Percentiles rank a stretch among this genome's conserved stretches.
These are phyloP conservation scores for Puya raimondii DNA, from an alignment of 176 grass and related monocot species.

Conservation along the genomic window DNA sequence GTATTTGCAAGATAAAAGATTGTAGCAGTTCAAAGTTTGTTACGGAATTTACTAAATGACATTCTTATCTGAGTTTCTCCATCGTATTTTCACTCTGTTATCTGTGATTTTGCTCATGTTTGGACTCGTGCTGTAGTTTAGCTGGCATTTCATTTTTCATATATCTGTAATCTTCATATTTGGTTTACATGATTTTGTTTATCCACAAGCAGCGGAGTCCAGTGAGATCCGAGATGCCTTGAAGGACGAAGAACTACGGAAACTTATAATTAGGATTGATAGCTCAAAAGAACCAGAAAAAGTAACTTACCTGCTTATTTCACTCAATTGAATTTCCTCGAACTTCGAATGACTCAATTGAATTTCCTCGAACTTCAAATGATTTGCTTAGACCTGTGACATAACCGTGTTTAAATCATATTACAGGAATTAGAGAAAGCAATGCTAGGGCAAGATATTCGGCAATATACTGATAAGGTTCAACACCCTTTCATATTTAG, in stretches of 20 bases:
- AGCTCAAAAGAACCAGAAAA: conserved; percentile 60
- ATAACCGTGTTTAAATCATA: background rate
- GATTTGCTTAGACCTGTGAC: background rate
- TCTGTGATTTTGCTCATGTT: background rate
- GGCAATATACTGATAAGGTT: conserved; percentile 60
- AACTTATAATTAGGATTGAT: conserved; percentile 52
- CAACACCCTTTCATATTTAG: conserved; percentile 1
- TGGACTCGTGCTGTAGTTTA: background rate
- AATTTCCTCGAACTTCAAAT: no score
- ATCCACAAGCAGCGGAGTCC: conserved; percentile 31
- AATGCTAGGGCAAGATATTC: conserved; percentile 45
- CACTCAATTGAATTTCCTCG: no score
- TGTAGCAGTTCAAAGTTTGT: background rate
- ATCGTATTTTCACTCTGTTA: background rate
- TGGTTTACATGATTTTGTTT: conserved; percentile 5
- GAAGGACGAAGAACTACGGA: conserved; percentile 44
- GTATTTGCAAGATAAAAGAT: background rate
- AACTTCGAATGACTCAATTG: background rate
- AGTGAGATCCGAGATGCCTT: conserved; percentile 48
- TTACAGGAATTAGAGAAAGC: conserved; percentile 61
- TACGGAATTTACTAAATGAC: background rate
- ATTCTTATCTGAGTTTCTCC: background rate
- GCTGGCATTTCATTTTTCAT: background rate
- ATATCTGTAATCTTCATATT: background rate
- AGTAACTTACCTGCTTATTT: conserved; percentile 22